Evolutionary conservation across 257 asterid species (phyloP).

Genomic region (Catharanthus roseus): DNA sequence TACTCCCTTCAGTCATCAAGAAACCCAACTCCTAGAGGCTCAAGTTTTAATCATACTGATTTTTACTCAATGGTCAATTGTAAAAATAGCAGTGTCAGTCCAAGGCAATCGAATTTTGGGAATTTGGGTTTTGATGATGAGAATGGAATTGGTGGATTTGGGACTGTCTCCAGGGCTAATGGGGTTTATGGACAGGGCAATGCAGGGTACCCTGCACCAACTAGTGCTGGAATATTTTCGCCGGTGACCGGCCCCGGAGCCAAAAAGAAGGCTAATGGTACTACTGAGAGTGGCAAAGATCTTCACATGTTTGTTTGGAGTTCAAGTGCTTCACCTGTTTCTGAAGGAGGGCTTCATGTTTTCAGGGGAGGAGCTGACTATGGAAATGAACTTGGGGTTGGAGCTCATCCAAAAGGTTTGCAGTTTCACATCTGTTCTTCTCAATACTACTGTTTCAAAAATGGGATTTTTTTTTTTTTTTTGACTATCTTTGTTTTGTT

Average conservation of each 20-base stretch:
- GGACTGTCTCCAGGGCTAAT: conserved; percentile 34
- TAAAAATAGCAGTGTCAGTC: conserved; percentile 33
- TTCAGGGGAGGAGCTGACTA: conserved; percentile 78
- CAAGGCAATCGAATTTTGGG: conserved; percentile 40
- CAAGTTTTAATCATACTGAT: conserved; percentile 44
- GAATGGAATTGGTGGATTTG: conserved; percentile 33
- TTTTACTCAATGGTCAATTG: conserved; percentile 44
- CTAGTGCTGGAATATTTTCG: conserved; percentile 76
- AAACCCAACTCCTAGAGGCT: conserved; percentile 50
- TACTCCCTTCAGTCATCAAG: conserved; percentile 47
- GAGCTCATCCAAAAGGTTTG: conserved; percentile 87
- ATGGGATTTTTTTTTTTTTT: background rate
- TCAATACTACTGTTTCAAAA: background rate
- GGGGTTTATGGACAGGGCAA: conserved; percentile 50
- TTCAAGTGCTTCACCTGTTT: conserved; percentile 93
- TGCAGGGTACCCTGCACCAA: conserved; percentile 71
- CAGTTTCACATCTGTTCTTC: conserved; percentile 4
- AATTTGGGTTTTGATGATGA: conserved; percentile 41
- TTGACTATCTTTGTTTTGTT: conserved; percentile 15
- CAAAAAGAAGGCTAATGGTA: conserved; percentile 59
- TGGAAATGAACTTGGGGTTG: conserved; percentile 54
- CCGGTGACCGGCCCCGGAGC: conserved; percentile 56
- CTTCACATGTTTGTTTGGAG: conserved; percentile 99
- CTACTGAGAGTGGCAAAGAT: conserved; percentile 60
- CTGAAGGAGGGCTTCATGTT: conserved; percentile 97